Evolutionary conservation across 2,329 filamentous ascomycete species (phyloP).

Genomic region (Venturia oleaginea): DNA sequence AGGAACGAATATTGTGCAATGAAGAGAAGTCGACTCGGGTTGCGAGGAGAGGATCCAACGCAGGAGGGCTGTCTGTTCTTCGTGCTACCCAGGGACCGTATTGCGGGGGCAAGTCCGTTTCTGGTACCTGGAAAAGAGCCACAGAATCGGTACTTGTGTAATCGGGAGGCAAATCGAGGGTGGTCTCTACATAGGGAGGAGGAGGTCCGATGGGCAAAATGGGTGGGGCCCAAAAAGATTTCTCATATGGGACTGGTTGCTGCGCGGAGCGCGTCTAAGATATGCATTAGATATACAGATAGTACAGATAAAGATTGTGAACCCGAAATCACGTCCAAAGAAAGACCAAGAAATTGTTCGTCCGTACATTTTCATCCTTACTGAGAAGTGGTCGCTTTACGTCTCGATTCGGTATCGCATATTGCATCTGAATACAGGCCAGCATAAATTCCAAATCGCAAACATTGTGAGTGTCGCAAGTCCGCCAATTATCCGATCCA

Average conservation of each 20-base stretch:
- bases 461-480: constrained; percentile 24
- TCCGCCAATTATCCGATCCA: constrained; percentile 35
- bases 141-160: constrained; percentile 35
- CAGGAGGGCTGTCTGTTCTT: constrained; percentile 23
- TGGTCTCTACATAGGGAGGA: constrained; percentile 28
- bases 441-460: constrained; percentile 8
- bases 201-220: neutral
- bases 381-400: neutral
- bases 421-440: constrained; percentile 8
- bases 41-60: constrained; percentile 25
- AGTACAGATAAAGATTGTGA: neutral
- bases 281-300: constrained; percentile 1
- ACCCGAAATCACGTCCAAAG: neutral
- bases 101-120: constrained; percentile 20
- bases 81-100: neutral
- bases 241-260: neutral
- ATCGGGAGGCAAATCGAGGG: constrained; percentile 35
- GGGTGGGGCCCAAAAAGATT: neutral
- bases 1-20: constrained; percentile 39
- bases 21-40: constrained; percentile 49
- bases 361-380: neutral
- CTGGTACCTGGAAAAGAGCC: constrained; percentile 22
- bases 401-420: constrained; percentile 1
- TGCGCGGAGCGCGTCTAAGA: neutral
- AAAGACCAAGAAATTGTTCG: neutral